Percentiles rank a stretch among this genome's conserved stretches.
Conservation (phyloP, 306 rosid species). For the Parietaria judaica region DNA sequence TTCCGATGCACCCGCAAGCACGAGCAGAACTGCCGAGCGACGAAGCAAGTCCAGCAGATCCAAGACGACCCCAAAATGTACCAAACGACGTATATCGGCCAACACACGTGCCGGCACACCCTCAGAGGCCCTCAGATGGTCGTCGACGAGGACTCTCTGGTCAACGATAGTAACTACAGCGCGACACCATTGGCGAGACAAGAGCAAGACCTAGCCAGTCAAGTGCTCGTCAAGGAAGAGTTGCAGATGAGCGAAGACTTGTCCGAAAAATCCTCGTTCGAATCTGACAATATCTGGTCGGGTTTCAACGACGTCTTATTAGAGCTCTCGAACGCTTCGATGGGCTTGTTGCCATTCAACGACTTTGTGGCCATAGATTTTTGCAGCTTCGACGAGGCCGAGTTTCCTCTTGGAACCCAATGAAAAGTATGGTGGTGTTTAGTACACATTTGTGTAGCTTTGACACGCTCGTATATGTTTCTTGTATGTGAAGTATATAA, state of each 20-base stretch:
- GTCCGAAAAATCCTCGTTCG: conserved; percentile 19
- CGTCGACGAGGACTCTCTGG: conserved; percentile 10
- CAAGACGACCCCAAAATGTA: conserved; percentile 38
- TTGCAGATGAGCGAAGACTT: conserved; percentile 20
- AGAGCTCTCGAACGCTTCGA: conserved; percentile 25
- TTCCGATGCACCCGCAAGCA: conserved; percentile 58
- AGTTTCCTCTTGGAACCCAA: conserved; percentile 10
- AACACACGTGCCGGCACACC: conserved; percentile 52
- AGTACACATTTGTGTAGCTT: background rate
- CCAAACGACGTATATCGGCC: conserved; percentile 55
- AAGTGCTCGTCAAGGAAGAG: conserved; percentile 13
- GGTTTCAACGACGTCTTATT: conserved; percentile 40
- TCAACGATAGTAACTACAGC: background rate
- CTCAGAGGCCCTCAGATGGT: conserved; percentile 37
- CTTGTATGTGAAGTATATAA: background rate
- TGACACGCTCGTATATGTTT: background rate
- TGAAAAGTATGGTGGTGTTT: background rate
- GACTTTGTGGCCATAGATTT: conserved; percentile 29
- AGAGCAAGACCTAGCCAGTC: background rate
- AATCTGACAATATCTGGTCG: conserved; percentile 32
- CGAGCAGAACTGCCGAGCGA: conserved; percentile 61
- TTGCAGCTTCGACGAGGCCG: conserved; percentile 20
- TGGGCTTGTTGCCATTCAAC: background rate
- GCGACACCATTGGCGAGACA: background rate
- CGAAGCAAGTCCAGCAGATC: conserved; percentile 53